phyloP scores from a whole-genome alignment of 2,329 filamentous ascomycete genomes.

The Beauveria bassiana region DNA sequence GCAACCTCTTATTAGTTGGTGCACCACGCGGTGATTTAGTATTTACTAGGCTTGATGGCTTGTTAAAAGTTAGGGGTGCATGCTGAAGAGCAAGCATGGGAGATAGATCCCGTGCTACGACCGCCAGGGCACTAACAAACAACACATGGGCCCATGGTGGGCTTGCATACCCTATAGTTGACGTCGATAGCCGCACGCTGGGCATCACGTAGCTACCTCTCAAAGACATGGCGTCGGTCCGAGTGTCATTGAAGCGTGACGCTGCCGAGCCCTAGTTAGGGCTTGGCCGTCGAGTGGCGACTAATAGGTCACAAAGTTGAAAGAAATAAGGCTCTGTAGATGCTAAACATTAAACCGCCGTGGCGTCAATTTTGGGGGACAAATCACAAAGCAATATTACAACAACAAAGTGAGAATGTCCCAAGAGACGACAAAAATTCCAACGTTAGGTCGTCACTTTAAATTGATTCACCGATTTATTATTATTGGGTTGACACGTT shows the following conservation, averaged over 20 bases:
- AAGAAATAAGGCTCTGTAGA: not conserved
- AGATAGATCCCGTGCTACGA: slow-evolving; percentile 12
- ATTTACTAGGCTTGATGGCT: not conserved
- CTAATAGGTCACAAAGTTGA: too few species aligned
- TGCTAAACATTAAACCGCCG: too few species aligned
- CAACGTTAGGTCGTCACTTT: not conserved
- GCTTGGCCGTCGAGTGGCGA: not conserved
- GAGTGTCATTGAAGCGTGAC: slow-evolving; percentile 1
- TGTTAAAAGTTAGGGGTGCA: not conserved
- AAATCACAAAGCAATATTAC: not conserved
- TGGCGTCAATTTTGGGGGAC: not conserved
- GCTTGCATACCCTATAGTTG: not conserved
- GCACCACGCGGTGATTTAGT: not conserved
- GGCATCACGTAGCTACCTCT: not conserved
- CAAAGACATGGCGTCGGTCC: not conserved
- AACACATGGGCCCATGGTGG: not conserved
- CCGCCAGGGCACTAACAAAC: not conserved
- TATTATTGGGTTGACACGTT: not conserved
- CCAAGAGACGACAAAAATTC: not conserved
- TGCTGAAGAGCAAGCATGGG: not conserved
- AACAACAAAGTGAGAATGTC: not conserved
- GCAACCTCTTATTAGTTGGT: not conserved
- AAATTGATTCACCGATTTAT: not conserved
- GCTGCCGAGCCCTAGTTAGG: not conserved
- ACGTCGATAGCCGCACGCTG: not conserved